Evolutionary conservation across 352 stramenopile genomes (phyloP).

Genomic region (Globisporangium megalacanthum): DNA sequence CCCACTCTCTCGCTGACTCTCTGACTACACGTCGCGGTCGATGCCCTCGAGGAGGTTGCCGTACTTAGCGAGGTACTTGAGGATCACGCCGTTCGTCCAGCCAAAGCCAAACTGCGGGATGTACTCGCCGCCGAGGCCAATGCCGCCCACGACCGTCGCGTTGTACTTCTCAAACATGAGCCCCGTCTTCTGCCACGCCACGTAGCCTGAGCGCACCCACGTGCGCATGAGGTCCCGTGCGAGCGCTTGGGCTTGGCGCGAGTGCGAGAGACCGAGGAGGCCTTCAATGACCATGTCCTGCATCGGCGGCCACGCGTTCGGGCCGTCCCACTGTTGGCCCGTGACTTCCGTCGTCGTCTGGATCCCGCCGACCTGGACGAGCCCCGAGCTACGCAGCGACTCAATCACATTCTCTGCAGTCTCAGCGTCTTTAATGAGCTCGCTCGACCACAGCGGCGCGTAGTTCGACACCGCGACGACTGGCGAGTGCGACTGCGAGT

Average conservation of each 20-base stretch:
- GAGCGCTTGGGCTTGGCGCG: constrained; percentile 37
- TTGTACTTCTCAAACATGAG: constrained; percentile 85
- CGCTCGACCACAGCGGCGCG: constrained; percentile 70
- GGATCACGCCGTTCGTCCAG: constrained; percentile 51
- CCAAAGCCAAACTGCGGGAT: constrained; percentile 44
- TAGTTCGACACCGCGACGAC: constrained; percentile 66
- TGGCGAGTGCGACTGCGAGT: constrained; percentile 34
- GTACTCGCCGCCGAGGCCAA: constrained; percentile 50
- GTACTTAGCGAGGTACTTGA: constrained; percentile 42
- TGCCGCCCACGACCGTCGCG: constrained; percentile 22
- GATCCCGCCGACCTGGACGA: constrained; percentile 62
- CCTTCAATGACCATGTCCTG: constrained; percentile 81
- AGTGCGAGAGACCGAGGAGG: constrained; percentile 42
- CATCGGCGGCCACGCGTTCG: constrained; percentile 82
- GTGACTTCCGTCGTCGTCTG: constrained; percentile 64
- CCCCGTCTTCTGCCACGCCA: constrained; percentile 60
- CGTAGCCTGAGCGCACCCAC: constrained; percentile 60
- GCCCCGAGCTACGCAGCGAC: constrained; percentile 44
- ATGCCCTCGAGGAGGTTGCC: constrained; percentile 15
- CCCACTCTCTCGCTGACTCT: no score
- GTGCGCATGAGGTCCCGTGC: constrained; percentile 44
- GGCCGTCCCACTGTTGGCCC: constrained; percentile 84
- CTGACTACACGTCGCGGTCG: background rate
- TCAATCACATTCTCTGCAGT: constrained; percentile 40
- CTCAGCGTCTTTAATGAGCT: constrained; percentile 42